Percentiles rank a stretch among this genome's conserved stretches.
phyloP scores from a whole-genome alignment of 75 land plant genomes.

The Selaginella moellendorffii region DNA sequence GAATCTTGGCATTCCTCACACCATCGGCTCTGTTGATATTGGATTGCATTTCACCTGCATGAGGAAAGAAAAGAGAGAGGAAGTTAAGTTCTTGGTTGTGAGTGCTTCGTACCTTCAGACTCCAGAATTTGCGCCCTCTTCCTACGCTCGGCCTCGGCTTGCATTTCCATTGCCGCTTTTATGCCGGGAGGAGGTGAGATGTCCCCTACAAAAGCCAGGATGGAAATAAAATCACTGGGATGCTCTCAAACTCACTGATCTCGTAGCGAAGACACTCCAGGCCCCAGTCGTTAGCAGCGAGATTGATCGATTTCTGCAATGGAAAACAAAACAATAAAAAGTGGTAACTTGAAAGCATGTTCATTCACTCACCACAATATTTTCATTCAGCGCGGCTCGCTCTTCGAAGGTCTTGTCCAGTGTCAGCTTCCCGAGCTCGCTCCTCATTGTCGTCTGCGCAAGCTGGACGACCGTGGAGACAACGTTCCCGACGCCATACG shows the following conservation, averaged over 20 bases:
- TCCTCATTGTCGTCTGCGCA: conserved; percentile 93
- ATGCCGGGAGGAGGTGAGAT: conserved; percentile 87
- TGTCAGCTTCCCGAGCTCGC: conserved; percentile 88
- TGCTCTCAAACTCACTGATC: conserved; percentile 43
- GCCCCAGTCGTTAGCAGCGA: conserved; percentile 78
- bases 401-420: conserved; percentile 92
- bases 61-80: not conserved
- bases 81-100: not conserved
- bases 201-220: conserved; percentile 40
- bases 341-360: not conserved
- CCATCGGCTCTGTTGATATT: conserved; percentile 91
- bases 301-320: conserved; percentile 65
- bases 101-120: conserved; percentile 52
- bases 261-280: conserved; percentile 82
- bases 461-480: conserved; percentile 80
- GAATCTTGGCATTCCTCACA: conserved; percentile 53
- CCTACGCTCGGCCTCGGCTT: conserved; percentile 92
- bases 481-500: conserved; percentile 90
- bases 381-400: conserved; percentile 77
- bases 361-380: conserved; percentile 53
- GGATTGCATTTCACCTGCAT: conserved; percentile 68
- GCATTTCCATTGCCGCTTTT: conserved; percentile 94
- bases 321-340: not conserved
- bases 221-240: not conserved
- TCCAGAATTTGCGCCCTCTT: conserved; percentile 87